Base-by-base conservation (phyloP, 2,329 filamentous ascomycete genomes). In the Ascochyta pisi region DNA sequence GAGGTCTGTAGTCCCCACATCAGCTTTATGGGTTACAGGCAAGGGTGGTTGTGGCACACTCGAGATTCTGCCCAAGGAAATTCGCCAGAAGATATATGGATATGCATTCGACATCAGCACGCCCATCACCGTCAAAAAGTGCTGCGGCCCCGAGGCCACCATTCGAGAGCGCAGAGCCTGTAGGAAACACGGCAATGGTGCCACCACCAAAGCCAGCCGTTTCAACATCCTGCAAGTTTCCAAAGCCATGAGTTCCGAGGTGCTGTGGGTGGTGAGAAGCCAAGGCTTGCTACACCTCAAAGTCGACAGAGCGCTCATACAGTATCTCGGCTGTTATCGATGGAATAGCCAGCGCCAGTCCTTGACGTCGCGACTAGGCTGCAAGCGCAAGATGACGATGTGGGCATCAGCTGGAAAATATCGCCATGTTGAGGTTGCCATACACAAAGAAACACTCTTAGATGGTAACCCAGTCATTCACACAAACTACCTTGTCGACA, bases 211-310 rank as follows among this genome's bases (percentile, higher is more conserved):
- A 15, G 37, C 41, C 9, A 59, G 63, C 6, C 51, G 57, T 2
- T 64, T 64, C 55, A 62, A 56, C 15, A 48, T 62, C 12, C 55
- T 65, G 2, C 44, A 52, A 6, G 19, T 62, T 8, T 58, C 59
- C 2, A 58, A 54, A 35, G 29, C 33, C 2, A 42, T 64, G 29
- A 41, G 55, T 2, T 42, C 38, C 12, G 63, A 65, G 34, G 61
- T 61, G 2, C 38, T 37, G 10, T 65, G 59, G 59, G 58, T 62
- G 2, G 19, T 64, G 3, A 46, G 39, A 39, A 54, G 38, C 10
- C 48, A 53, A 23, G 57, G 54, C 10, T 29, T 12, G 5, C 41
- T 62, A 2, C 24, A 46, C 2, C 19, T 65, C 6, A 22, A 56
- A 3, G 31, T 56, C 0, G 41, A 35, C 34, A n/a, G 22, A 3